Evolutionary conservation across 208 protist genomes (phyloP).

Genomic region (Trypanosomatidae sp.): DNA sequence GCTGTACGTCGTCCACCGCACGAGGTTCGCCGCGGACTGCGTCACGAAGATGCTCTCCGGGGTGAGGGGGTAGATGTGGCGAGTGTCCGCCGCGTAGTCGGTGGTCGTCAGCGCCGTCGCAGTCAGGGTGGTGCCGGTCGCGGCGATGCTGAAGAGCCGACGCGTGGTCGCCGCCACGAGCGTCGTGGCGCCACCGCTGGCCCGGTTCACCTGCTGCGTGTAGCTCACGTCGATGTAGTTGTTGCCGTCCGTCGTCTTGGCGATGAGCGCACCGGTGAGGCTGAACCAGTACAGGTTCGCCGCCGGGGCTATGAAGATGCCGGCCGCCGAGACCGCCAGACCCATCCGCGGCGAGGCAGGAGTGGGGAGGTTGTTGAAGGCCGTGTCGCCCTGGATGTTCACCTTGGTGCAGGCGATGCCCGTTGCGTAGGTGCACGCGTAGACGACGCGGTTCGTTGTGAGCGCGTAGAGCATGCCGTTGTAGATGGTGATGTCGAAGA

Average conservation of each 20-base stretch:
- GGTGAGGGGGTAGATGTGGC: conserved; percentile 44
- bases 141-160: conserved; percentile 18
- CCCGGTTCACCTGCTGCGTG: not conserved
- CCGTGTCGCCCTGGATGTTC: conserved; percentile 7
- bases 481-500: conserved; percentile 31
- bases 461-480: conserved; percentile 30
- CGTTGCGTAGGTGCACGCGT: conserved; percentile 19
- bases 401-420: conserved; percentile 3
- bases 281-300: conserved; percentile 32
- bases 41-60: conserved; percentile 54
- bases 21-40: conserved; percentile 11
- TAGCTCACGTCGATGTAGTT: conserved; percentile 12
- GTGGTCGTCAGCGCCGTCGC: no score
- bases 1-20: conserved; percentile 41
- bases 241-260: conserved; percentile 1
- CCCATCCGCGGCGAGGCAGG: not conserved
- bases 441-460: conserved; percentile 18
- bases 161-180: conserved; percentile 14
- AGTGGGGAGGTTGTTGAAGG: not conserved
- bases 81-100: no score
- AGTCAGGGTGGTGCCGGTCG: no score
- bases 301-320: conserved; percentile 24
- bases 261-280: conserved; percentile 9
- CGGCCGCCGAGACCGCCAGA: conserved; percentile 14
- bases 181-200: not conserved